Conservation (phyloP, 441 rosid species). For the California macrophylla region DNA sequence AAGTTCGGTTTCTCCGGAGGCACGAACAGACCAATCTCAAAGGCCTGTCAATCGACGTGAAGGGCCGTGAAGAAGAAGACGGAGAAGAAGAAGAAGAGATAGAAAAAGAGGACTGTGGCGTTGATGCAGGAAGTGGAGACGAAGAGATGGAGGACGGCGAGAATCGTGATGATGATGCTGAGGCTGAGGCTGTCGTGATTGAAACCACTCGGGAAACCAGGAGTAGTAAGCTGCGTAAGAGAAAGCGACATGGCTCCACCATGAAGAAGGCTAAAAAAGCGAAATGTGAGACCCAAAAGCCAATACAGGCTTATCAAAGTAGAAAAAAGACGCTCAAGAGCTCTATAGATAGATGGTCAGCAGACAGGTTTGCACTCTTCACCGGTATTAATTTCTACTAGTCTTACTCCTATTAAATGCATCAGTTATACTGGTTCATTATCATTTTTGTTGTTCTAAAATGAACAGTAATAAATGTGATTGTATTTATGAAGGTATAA, state of each 20-base stretch:
- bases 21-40: slow-evolving; percentile 24
- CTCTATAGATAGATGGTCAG: slow-evolving; percentile 64
- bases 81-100: slow-evolving; percentile 20
- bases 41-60: slow-evolving; percentile 2
- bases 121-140: slow-evolving; percentile 8
- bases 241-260: slow-evolving; percentile 26
- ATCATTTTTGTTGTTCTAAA: background rate
- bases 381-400: background rate
- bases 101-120: slow-evolving; percentile 11
- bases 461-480: background rate
- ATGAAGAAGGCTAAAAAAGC: slow-evolving; percentile 22
- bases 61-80: slow-evolving; percentile 1
- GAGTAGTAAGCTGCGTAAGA: slow-evolving; percentile 28
- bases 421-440: background rate
- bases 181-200: slow-evolving; percentile 3
- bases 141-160: slow-evolving; percentile 15
- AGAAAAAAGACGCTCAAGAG: slow-evolving; percentile 33
- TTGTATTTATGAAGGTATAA: slow-evolving; percentile 49
- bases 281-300: slow-evolving; percentile 27
- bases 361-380: slow-evolving; percentile 42
- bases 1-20: slow-evolving; percentile 41
- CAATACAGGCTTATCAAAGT: slow-evolving; percentile 29
- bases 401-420: background rate
- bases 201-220: background rate
- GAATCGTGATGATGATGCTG: background rate